These are phyloP conservation scores for Haematococcus sp. DNA, from an alignment of 139 green algal species.

Conservation along the genomic window DNA sequence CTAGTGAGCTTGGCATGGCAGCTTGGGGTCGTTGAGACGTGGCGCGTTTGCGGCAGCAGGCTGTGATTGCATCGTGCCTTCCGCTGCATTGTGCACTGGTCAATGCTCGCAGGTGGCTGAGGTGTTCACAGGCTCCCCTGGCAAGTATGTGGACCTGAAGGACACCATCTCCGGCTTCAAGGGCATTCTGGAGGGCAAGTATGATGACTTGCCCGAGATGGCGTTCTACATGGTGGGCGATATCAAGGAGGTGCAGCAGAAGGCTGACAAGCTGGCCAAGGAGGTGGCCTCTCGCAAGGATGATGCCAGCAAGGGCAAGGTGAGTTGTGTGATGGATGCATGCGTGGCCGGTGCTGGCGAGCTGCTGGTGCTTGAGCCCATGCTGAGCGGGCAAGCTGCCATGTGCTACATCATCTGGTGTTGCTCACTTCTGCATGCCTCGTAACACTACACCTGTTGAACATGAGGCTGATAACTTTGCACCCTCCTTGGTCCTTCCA, in stretches of 20 bases:
- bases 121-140: constrained; percentile 97
- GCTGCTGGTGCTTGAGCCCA: no score
- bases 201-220: constrained; percentile 98
- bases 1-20: neutral
- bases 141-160: constrained; percentile 96
- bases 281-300: constrained; percentile 58
- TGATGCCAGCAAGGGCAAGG: constrained; percentile 26
- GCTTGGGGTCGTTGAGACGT: neutral
- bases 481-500: no score
- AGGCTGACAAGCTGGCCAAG: constrained; percentile 86
- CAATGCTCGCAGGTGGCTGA: constrained; percentile 95
- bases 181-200: constrained; percentile 88
- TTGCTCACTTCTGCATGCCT: no score
- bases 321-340: constrained; percentile 7
- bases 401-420: no score
- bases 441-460: neutral
- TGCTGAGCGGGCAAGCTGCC: no score
- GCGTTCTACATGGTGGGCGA: constrained; percentile 97
- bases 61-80: neutral
- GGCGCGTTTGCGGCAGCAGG: neutral
- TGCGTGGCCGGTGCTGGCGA: no score
- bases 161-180: constrained; percentile 95
- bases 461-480: no score
- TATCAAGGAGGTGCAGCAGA: constrained; percentile 83
- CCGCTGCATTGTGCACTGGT: no score